Percentiles rank a stretch among this genome's conserved stretches.
Evolutionary conservation across 2,329 filamentous ascomycete genomes (phyloP).

Genomic region (Fusarium chuoi): DNA sequence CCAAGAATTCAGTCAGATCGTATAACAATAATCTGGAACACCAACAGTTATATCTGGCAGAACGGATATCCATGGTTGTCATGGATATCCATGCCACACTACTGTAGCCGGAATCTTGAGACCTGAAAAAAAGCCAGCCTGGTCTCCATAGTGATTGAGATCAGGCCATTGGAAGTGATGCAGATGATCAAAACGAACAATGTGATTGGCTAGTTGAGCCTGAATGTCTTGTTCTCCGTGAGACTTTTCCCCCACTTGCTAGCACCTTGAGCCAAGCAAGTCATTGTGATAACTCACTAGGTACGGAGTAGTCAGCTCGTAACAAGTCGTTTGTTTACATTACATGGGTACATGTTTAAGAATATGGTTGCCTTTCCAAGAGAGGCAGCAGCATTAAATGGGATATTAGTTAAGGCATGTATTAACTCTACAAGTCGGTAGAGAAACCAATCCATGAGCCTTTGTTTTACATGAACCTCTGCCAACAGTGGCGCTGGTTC

Average conservation of each 20-base stretch:
- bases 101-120: not conserved
- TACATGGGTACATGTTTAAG: not conserved
- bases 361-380: not conserved
- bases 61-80: not conserved
- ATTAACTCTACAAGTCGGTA: not conserved
- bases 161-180: conserved; percentile 24
- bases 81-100: not conserved
- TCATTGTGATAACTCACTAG: not conserved
- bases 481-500: conserved; percentile 10
- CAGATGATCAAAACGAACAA: conserved; percentile 14
- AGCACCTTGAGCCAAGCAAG: not conserved
- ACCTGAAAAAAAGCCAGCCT: not conserved
- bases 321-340: conserved; percentile 4
- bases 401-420: not conserved
- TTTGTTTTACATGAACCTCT: conserved; percentile 6
- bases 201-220: conserved; percentile 10
- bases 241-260: not conserved
- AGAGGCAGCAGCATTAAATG: not conserved
- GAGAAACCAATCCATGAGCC: conserved; percentile 4
- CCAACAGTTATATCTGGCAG: not conserved
- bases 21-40: not conserved
- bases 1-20: not conserved
- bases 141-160: conserved; percentile 31
- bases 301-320: not conserved
- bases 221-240: not conserved